These are phyloP conservation scores for Microbotryomycetes sp. DNA, from an alignment of 1,284 basidiomycete species.

Conservation along the genomic window DNA sequence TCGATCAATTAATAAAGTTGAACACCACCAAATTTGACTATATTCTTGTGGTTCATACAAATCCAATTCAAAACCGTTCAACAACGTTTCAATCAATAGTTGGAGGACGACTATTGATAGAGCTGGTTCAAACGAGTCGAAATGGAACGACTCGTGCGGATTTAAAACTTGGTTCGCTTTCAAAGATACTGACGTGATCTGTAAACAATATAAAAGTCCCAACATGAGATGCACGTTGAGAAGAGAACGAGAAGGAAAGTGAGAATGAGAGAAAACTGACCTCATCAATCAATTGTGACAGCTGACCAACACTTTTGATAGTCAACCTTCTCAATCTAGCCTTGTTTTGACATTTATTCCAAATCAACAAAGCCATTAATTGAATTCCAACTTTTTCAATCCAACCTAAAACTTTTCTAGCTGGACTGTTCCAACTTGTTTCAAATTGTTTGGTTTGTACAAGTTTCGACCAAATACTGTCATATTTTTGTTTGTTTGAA, in stretches of 20 bases:
- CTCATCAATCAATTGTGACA: neutral
- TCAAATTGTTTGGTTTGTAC: too few relatives aligned
- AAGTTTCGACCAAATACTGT: too few relatives aligned
- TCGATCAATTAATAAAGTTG: too few relatives aligned
- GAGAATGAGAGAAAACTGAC: neutral
- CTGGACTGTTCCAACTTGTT: neutral
- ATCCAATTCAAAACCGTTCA: neutral
- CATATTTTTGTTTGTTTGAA: too few relatives aligned
- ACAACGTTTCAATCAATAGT: neutral
- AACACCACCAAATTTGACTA: neutral
- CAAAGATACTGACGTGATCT: too few relatives aligned
- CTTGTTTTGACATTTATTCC: neutral
- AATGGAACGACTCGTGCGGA: too few relatives aligned
- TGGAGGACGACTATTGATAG: neutral
- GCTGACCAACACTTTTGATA: neutral
- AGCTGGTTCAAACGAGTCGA: too few relatives aligned
- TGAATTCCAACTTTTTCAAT: neutral
- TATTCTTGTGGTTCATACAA: neutral
- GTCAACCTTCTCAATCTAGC: neutral
- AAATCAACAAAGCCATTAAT: neutral
- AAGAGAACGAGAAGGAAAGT: too few relatives aligned
- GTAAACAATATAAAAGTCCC: too few relatives aligned
- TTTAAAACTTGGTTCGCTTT: too few relatives aligned
- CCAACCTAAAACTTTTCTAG: neutral
- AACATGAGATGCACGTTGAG: too few relatives aligned